These are phyloP conservation scores for Gossypium sturtianum DNA, from an alignment of 345 rosid species.

Conservation along the genomic window DNA sequence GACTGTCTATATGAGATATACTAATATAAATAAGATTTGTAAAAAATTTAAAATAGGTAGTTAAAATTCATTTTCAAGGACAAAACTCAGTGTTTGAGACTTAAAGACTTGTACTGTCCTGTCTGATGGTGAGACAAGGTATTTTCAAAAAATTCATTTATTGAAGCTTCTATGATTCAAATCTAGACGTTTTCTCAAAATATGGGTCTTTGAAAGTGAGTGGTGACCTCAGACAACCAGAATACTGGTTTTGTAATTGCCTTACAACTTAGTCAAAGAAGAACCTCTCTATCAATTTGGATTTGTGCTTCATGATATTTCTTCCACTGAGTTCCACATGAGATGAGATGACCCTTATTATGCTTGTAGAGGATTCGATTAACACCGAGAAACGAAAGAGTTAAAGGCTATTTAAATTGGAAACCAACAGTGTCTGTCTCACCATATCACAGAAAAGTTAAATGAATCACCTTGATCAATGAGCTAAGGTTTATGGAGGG, in stretches of 20 bases:
- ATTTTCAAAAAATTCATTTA: background rate
- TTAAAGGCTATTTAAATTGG: constrained; percentile 1
- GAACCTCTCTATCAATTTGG: background rate
- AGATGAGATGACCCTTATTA: background rate
- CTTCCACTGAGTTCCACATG: background rate
- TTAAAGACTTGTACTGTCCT: background rate
- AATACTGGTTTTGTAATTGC: background rate
- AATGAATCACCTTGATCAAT: background rate
- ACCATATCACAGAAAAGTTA: background rate
- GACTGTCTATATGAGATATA: background rate
- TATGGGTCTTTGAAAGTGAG: background rate
- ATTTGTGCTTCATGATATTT: background rate
- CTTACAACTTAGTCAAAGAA: background rate
- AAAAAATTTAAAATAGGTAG: background rate
- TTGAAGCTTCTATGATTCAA: background rate
- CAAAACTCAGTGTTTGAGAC: background rate
- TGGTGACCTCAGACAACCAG: background rate
- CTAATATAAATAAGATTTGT: background rate
- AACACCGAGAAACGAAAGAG: background rate
- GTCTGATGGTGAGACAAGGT: background rate
- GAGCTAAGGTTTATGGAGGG: background rate
- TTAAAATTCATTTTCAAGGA: background rate
- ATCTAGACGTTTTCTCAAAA: background rate
- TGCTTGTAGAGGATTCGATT: background rate
- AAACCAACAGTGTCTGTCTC: background rate